Conservation (phyloP, 331 rosid species). For the Pyrus hybrid region DNA sequence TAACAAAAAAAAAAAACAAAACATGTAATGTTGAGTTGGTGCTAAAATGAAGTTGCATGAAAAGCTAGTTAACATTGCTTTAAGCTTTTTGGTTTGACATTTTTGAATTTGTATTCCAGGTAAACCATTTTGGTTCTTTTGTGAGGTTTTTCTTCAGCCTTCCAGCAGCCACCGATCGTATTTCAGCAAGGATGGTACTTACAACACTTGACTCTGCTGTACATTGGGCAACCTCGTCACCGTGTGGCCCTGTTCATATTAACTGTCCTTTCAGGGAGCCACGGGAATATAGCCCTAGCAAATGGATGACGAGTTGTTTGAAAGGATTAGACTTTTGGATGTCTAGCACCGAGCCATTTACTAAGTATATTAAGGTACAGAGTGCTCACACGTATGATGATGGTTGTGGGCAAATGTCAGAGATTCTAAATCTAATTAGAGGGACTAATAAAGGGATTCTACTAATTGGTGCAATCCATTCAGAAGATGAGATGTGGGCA, state of each 20-base stretch:
- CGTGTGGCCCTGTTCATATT: constrained; percentile 86
- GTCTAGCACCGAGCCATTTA: constrained; percentile 66
- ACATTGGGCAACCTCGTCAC: constrained; percentile 71
- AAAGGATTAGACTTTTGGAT: constrained; percentile 72
- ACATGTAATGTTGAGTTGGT: background rate
- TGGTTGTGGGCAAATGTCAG: constrained; percentile 41
- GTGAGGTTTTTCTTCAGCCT: constrained; percentile 90
- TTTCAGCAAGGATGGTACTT: constrained; percentile 76
- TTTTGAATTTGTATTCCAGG: constrained; percentile 37
- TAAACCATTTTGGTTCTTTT: constrained; percentile 89
- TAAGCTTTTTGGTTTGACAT: background rate
- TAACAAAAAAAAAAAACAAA: background rate
- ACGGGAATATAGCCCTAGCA: constrained; percentile 60
- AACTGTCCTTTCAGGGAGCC: constrained; percentile 95
- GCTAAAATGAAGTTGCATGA: background rate
- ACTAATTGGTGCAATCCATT: constrained; percentile 63
- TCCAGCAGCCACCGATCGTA: constrained; percentile 73
- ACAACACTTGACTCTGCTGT: constrained; percentile 90
- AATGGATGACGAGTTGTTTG: constrained; percentile 68
- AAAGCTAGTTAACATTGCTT: constrained; percentile 7
- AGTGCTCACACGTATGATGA: constrained; percentile 23
- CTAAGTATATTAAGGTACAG: constrained; percentile 56
- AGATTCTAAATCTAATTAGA: constrained; percentile 44
- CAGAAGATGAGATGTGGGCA: constrained; percentile 98
- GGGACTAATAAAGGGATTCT: constrained; percentile 58